Conservation (phyloP, 768 basidiomycete species). For the Daedaleopsis nitida region DNA sequence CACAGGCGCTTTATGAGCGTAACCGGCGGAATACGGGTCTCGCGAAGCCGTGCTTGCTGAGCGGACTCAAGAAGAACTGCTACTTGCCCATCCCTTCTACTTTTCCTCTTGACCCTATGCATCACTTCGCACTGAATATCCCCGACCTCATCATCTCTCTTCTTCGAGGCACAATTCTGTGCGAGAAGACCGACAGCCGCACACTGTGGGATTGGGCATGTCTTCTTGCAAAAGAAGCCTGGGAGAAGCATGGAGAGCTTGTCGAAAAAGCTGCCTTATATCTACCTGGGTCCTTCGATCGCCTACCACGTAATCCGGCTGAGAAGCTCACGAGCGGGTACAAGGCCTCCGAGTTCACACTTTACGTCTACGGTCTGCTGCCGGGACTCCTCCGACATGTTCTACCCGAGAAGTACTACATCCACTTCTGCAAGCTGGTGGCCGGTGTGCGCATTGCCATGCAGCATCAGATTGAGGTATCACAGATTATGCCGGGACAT, state of each 20-base stretch:
- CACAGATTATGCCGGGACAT: too few species aligned
- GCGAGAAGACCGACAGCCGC: constrained; percentile 22
- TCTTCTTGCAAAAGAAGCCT: constrained; percentile 22
- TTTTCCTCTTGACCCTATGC: constrained; percentile 42
- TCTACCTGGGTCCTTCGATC: constrained; percentile 42
- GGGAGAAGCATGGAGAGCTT: constrained; percentile 38
- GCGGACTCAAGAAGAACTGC: constrained; percentile 24
- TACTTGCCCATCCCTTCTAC: constrained; percentile 29
- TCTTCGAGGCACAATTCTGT: constrained; percentile 33
- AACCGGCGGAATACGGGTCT: constrained; percentile 36
- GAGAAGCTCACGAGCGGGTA: constrained; percentile 39
- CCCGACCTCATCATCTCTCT: constrained; percentile 34
- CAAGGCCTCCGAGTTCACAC: constrained; percentile 32
- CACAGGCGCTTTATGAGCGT: constrained; percentile 26
- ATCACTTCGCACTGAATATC: constrained; percentile 39
- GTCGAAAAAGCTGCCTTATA: constrained; percentile 38
- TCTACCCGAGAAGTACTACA: constrained; percentile 26
- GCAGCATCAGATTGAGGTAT: constrained; percentile 11
- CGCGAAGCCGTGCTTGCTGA: constrained; percentile 36
- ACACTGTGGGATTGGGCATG: constrained; percentile 40
- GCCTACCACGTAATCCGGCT: constrained; percentile 41
- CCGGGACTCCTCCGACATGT: constrained; percentile 29
- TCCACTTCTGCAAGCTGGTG: constrained; percentile 31
- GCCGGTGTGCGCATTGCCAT: constrained; percentile 22
- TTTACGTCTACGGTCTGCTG: constrained; percentile 22